Evolutionary conservation across 805 yeast species (phyloP).

Genomic region (Dipodascus geniculatus): DNA sequence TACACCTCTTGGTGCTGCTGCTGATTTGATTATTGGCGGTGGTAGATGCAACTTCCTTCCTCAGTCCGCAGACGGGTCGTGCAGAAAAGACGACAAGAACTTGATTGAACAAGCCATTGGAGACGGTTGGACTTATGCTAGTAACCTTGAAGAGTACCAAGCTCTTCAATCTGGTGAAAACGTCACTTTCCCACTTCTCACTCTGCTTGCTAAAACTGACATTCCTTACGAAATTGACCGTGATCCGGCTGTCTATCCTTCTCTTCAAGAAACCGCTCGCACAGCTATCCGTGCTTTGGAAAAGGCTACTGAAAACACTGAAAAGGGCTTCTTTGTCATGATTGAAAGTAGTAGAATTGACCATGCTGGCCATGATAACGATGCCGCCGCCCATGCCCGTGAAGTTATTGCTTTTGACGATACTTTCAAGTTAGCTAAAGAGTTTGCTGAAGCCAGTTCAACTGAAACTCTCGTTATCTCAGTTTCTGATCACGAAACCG

Average conservation of each 20-base stretch:
- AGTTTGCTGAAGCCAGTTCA: slow-evolving; percentile 55
- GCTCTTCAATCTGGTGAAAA: slow-evolving; percentile 42
- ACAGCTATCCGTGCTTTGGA: slow-evolving; percentile 62
- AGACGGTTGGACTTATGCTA: slow-evolving; percentile 58
- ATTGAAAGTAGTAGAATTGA: slow-evolving; percentile 92
- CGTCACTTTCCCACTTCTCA: slow-evolving; percentile 65
- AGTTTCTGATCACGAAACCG: slow-evolving; percentile 93
- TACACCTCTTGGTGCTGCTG: slow-evolving; percentile 65
- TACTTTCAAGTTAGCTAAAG: slow-evolving; percentile 62
- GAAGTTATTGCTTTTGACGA: slow-evolving; percentile 82
- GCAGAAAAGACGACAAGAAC: slow-evolving; percentile 61
- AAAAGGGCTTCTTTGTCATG: slow-evolving; percentile 73
- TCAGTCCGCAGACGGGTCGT: slow-evolving; percentile 37
- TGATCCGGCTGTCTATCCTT: slow-evolving; percentile 47
- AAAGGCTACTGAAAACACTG: slow-evolving; percentile 57
- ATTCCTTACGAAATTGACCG: slow-evolving; percentile 82
- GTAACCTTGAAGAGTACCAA: slow-evolving; percentile 49
- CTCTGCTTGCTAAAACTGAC: slow-evolving; percentile 62
- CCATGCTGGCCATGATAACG: slow-evolving; percentile 91
- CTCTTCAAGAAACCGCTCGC: slow-evolving; percentile 64
- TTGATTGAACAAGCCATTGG: slow-evolving; percentile 50
- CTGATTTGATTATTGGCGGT: slow-evolving; percentile 83
- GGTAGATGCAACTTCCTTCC: slow-evolving; percentile 81
- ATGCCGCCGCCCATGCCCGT: slow-evolving; percentile 87
- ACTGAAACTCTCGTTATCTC: slow-evolving; percentile 69